These are phyloP conservation scores for Samsoniella hepiali DNA, from an alignment of 2,329 filamentous ascomycete genomes.

Conservation along the genomic window DNA sequence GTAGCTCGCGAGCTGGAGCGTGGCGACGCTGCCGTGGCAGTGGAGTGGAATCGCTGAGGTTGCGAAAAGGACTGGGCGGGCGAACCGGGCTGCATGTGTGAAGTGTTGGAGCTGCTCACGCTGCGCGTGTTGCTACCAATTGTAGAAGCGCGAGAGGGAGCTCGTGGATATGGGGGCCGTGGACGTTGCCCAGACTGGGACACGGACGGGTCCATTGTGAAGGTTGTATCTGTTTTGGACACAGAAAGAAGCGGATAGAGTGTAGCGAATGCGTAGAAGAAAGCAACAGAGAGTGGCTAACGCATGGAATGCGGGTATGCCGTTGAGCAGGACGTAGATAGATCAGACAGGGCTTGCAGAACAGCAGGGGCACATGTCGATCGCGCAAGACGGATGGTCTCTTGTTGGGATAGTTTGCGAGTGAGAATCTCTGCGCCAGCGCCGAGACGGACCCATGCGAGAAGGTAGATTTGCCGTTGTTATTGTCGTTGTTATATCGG, in stretches of 20 bases:
- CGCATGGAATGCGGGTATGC: conserved; percentile 7
- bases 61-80: conserved; percentile 36
- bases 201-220: conserved; percentile 31
- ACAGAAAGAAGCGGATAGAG: background rate
- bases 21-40: conserved; percentile 34
- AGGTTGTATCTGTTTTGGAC: background rate
- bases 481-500: background rate
- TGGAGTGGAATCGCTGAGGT: conserved; percentile 41
- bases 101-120: conserved; percentile 39
- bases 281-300: background rate
- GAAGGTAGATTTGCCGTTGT: background rate
- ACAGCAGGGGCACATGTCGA: conserved; percentile 10
- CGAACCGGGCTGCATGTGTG: conserved; percentile 35
- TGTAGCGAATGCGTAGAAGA: background rate
- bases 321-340: conserved; percentile 1
- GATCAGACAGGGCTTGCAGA: conserved; percentile 12
- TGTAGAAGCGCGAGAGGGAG: conserved; percentile 45
- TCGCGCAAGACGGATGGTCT: background rate
- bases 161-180: conserved; percentile 37
- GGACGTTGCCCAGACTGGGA: conserved; percentile 27
- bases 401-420: background rate
- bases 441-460: conserved; percentile 8
- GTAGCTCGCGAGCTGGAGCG: conserved; percentile 40
- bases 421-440: conserved; percentile 17
- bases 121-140: conserved; percentile 43